phyloP scores from a whole-genome alignment of 1,139 yeast species.

The Yamadazyma buinensis region DNA sequence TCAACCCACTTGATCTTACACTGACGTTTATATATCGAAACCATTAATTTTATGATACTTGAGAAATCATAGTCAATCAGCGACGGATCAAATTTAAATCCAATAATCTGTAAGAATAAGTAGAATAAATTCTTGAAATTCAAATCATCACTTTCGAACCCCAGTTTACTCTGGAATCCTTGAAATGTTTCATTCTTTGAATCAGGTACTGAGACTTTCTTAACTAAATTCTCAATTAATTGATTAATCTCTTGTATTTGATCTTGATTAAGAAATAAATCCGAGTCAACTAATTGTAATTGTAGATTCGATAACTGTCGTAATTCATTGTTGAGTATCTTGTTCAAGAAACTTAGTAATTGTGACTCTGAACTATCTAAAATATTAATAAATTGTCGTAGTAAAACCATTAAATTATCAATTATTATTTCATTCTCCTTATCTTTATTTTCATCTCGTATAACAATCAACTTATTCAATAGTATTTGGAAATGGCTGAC shows the following conservation, averaged over 20 bases:
- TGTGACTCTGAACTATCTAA: constrained; percentile 1
- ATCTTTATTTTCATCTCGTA: neutral
- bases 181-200: constrained; percentile 3
- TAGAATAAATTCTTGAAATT: constrained; percentile 12
- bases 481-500: constrained; percentile 1
- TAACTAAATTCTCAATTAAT: no score
- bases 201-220: no score
- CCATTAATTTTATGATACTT: constrained; percentile 4
- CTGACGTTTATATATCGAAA: constrained; percentile 6
- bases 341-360: constrained; percentile 10
- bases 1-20: constrained; percentile 11
- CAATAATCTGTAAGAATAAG: constrained; percentile 11
- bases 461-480: neutral
- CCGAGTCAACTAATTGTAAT: constrained; percentile 10
- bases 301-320: constrained; percentile 13
- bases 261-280: constrained; percentile 7
- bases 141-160: constrained; percentile 10
- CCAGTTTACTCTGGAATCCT: constrained; percentile 12
- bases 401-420: constrained; percentile 1
- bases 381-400: constrained; percentile 1
- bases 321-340: constrained; percentile 11
- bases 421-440: neutral
- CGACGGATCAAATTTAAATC: constrained; percentile 5
- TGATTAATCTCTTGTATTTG: no score
- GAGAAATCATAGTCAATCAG: constrained; percentile 12